Evolutionary conservation across 345 rosid genomes (phyloP), one percentile per base, ranked within the genome.

Genomic region (Noccaea bulbosa): DNA sequence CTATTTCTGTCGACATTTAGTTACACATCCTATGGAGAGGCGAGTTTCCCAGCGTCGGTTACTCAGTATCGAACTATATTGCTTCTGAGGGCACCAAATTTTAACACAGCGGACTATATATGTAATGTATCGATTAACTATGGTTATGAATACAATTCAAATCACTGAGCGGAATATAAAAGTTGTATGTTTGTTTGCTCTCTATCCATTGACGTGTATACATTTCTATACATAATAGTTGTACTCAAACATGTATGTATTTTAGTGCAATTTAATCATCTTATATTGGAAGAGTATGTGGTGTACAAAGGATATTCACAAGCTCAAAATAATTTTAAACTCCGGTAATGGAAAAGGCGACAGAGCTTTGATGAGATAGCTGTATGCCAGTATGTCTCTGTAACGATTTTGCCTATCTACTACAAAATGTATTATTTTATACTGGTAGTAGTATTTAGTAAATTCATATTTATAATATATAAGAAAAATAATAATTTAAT

Each of bases 301-400:
- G 73, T 74, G 78, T 53, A 37, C 62, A 74, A 74, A 60, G n/a
- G 69, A 52, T 58, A 35, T 67, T 61, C 78, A 74, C 73, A 67
- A 45, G 14, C 16, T 61, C 45, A 60, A 37, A 52, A 61, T 66
- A 67, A 3, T 59, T 39, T 41, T 2, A 15, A 50, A 74, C 7
- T 7, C 6, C 12, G 12, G 56, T 60, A 43, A 73, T 74, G 73
- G 69, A 63, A 60, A 74, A 74, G 73, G 69, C 54, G 73, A 74
- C 73, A 75, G 30, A 52, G 47, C 78, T 75, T 68, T 74, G 78
- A 75, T 68, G 78, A 45, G 69, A 75, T 75, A 53, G 74, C 70
- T 75, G 74, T 20, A 20, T 20, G 22, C 22, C 22, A 1, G 22
- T 62, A 22, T 41, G 50, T 53, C 77, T 73, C 63, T 73, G 62